Conservation (phyloP, 331 rosid species). For the Acacia pycnantha region DNA sequence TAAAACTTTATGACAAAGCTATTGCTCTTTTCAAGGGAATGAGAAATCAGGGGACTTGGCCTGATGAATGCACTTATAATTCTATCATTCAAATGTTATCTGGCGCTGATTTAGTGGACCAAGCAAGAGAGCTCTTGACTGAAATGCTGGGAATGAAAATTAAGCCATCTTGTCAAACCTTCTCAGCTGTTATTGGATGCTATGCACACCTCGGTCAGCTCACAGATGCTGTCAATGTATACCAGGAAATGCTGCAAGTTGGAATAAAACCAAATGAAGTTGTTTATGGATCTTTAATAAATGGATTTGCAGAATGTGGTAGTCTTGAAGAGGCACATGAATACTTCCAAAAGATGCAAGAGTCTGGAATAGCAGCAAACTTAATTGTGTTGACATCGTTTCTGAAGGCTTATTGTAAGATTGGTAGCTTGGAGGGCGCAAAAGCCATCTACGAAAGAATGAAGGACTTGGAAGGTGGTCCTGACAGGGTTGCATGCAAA, state of each 20-base stretch:
- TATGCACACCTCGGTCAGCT: constrained; percentile 73
- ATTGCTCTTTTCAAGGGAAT: constrained; percentile 67
- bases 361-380: constrained; percentile 70
- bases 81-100: constrained; percentile 87
- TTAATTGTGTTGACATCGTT: constrained; percentile 68
- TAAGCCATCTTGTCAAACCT: constrained; percentile 67
- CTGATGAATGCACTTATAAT: constrained; percentile 75
- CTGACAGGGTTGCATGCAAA: constrained; percentile 71
- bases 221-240: constrained; percentile 63
- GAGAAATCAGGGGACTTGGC: constrained; percentile 82
- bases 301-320: constrained; percentile 86
- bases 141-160: constrained; percentile 79
- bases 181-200: constrained; percentile 80
- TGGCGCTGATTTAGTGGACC: constrained; percentile 68
- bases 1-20: constrained; percentile 69
- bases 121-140: constrained; percentile 58
- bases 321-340: constrained; percentile 66
- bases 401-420: constrained; percentile 76
- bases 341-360: constrained; percentile 62
- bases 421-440: constrained; percentile 67
- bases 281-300: constrained; percentile 78
- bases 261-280: constrained; percentile 76
- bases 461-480: constrained; percentile 63
- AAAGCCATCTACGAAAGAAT: constrained; percentile 54
- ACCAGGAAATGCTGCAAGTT: constrained; percentile 53